Conservation (phyloP, 495 filamentous ascomycete genomes). For the Tuber magnatum region DNA sequence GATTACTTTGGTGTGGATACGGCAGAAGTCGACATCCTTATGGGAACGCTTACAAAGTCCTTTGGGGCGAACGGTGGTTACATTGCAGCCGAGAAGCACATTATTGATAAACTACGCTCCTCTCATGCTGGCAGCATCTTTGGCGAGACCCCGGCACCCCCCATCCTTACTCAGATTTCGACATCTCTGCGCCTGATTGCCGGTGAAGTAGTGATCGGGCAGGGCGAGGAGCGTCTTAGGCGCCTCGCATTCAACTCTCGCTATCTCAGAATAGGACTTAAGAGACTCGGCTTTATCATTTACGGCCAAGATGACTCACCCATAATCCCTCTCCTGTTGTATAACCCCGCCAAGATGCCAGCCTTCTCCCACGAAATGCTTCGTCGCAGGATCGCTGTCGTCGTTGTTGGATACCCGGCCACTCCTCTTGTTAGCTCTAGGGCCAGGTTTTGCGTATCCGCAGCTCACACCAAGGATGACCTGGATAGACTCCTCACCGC, state of each 20-base stretch:
- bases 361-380: slow-evolving; percentile 99
- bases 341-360: slow-evolving; percentile 94
- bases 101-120: slow-evolving; percentile 82
- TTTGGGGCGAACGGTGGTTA: slow-evolving; percentile 98
- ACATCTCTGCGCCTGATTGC: slow-evolving; percentile 76
- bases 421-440: slow-evolving; percentile 93
- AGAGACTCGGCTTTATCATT: slow-evolving; percentile 92
- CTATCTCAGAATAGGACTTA: slow-evolving; percentile 91
- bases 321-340: slow-evolving; percentile 87
- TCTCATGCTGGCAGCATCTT: slow-evolving; percentile 81
- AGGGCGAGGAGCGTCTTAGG: slow-evolving; percentile 92
- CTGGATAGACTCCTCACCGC: slow-evolving; percentile 82
- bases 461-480: slow-evolving; percentile 96
- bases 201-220: slow-evolving; percentile 77
- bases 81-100: slow-evolving; percentile 77
- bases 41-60: slow-evolving; percentile 97
- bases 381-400: slow-evolving; percentile 93
- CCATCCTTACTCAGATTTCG: slow-evolving; percentile 80
- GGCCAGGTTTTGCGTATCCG: slow-evolving; percentile 89
- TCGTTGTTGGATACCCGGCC: slow-evolving; percentile 94
- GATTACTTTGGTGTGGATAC: slow-evolving; percentile 93
- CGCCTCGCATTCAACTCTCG: slow-evolving; percentile 97
- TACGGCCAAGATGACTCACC: slow-evolving; percentile 96
- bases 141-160: slow-evolving; percentile 79
- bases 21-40: slow-evolving; percentile 83